Percentiles rank a stretch among this genome's conserved stretches.
These are phyloP conservation scores for Boletus edulis DNA, from an alignment of 768 basidiomycete genomes.

Conservation along the genomic window DNA sequence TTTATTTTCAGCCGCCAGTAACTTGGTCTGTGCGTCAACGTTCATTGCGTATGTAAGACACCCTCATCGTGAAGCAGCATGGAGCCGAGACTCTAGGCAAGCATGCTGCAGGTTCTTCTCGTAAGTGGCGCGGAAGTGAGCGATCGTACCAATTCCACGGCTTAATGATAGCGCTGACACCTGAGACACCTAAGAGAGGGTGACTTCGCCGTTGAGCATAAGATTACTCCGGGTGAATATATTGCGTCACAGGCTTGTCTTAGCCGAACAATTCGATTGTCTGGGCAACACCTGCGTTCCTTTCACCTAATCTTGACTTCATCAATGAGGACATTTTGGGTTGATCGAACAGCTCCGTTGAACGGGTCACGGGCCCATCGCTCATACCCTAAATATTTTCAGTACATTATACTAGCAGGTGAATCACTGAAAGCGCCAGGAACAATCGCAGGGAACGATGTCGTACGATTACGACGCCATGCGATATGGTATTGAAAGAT, in stretches of 20 bases:
- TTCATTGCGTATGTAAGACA: conserved; percentile 25
- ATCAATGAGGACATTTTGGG: neutral
- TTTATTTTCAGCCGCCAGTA: neutral
- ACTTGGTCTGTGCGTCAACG: conserved; percentile 12
- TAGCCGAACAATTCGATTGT: conserved; percentile 13
- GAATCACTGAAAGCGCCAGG: conserved; percentile 13
- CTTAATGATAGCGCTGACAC: conserved; percentile 10
- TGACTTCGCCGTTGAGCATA: conserved; percentile 13
- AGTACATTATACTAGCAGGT: neutral
- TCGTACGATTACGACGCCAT: conserved; percentile 27
- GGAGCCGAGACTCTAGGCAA: conserved; percentile 14
- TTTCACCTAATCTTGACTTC: conserved; percentile 1
- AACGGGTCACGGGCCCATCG: neutral
- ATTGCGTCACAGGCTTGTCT: conserved; percentile 23
- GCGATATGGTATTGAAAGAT: conserved; percentile 11
- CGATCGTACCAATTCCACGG: conserved; percentile 20
- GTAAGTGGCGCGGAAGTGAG: conserved; percentile 33
- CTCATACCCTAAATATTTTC: neutral
- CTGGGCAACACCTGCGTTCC: neutral
- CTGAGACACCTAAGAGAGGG: conserved; percentile 10
- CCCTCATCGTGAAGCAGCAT: conserved; percentile 15
- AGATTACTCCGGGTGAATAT: conserved; percentile 20
- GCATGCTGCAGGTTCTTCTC: conserved; percentile 23
- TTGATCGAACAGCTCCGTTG: conserved; percentile 2
- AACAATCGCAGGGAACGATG: conserved; percentile 23